Evolutionary conservation across 768 basidiomycete genomes (phyloP).

Genomic region (Suillus americanus): DNA sequence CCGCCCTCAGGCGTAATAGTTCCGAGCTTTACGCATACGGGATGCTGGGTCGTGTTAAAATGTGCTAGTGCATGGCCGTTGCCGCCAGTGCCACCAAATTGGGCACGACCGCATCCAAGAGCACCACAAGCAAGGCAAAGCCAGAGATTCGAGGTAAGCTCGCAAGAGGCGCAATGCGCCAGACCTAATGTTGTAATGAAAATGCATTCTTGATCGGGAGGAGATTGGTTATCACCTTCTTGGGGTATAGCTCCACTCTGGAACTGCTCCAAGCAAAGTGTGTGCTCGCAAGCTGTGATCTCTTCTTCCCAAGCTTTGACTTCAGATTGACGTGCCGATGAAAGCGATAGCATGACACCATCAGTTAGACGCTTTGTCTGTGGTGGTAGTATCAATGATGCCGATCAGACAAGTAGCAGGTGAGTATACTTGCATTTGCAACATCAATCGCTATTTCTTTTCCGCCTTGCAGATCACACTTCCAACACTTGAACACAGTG

Average conservation of each 20-base stretch:
- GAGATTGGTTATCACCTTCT: conserved; percentile 18
- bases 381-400: background rate
- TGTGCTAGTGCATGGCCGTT: conserved; percentile 90
- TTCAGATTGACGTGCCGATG: conserved; percentile 90
- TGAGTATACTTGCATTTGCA: conserved; percentile 29
- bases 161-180: conserved; percentile 80
- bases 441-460: conserved; percentile 39
- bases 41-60: conserved; percentile 68
- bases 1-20: conserved; percentile 95
- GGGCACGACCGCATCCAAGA: conserved; percentile 86
- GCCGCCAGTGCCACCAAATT: conserved; percentile 78
- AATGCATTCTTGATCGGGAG: background rate
- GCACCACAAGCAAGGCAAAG: conserved; percentile 90
- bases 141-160: conserved; percentile 92
- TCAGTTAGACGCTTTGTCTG: conserved; percentile 60
- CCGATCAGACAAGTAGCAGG: background rate
- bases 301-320: conserved; percentile 99
- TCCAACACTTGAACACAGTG: conserved; percentile 75
- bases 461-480: conserved; percentile 56
- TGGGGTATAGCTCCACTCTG: conserved; percentile 23
- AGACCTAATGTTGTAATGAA: conserved; percentile 47
- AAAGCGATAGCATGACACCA: conserved; percentile 76
- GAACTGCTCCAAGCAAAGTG: conserved; percentile 52
- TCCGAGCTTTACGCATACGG: conserved; percentile 88
- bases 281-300: conserved; percentile 83